Evolutionary conservation across 176 grass and related monocot genomes (phyloP).

Genomic region (Pharus latifolius): DNA sequence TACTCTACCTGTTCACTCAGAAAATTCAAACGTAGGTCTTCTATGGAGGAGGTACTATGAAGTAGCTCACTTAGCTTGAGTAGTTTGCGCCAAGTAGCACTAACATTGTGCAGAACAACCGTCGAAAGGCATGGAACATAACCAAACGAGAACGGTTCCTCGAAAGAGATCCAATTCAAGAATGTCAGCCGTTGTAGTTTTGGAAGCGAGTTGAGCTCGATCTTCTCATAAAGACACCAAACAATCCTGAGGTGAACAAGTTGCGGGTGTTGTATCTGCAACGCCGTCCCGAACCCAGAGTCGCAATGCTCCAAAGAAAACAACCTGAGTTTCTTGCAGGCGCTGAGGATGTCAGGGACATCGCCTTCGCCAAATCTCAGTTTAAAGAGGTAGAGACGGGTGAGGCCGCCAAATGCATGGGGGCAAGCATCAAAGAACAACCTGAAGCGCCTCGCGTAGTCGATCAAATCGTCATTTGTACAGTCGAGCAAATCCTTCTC

Average conservation of each 20-base stretch:
- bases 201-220: background rate
- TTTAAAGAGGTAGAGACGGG: background rate
- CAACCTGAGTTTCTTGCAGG: background rate
- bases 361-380: background rate
- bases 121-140: too few relatives aligned
- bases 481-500: background rate
- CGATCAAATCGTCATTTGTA: background rate
- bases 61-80: too few relatives aligned
- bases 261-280: background rate
- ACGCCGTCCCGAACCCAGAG: background rate
- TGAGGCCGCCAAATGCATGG: background rate
- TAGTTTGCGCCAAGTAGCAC: too few relatives aligned
- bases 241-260: background rate
- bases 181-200: too few relatives aligned
- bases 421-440: background rate
- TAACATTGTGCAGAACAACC: too few relatives aligned
- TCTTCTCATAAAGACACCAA: background rate
- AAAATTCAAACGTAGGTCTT: too few relatives aligned
- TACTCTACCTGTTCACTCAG: background rate
- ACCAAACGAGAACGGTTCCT: too few relatives aligned
- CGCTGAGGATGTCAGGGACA: background rate
- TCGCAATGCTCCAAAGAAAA: background rate
- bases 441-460: background rate
- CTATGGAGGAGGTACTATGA: too few relatives aligned
- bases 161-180: too few relatives aligned